phyloP scores from a whole-genome alignment of 768 basidiomycete species.

The Hygrophoropsis aurantiaca region DNA sequence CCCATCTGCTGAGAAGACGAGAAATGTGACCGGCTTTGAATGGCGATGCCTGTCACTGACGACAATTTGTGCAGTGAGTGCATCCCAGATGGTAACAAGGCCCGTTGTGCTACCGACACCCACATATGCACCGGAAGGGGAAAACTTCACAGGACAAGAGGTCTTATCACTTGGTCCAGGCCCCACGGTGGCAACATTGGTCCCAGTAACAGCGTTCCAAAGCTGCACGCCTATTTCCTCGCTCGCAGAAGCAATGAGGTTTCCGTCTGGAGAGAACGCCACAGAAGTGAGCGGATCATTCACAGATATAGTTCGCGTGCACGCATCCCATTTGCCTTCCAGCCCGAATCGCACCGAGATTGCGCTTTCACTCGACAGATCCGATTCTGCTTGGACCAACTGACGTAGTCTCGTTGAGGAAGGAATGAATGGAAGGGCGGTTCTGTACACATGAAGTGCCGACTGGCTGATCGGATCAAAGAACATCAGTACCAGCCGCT shows the following conservation, averaged over 20 bases:
- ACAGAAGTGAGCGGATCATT: constrained; percentile 13
- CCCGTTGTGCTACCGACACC: constrained; percentile 17
- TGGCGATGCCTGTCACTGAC: constrained; percentile 14
- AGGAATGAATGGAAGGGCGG: constrained; percentile 7
- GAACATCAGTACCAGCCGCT: constrained; percentile 16
- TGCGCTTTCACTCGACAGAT: not conserved
- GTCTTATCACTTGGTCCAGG: constrained; percentile 3
- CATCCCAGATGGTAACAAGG: constrained; percentile 17
- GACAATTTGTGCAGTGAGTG: constrained; percentile 16
- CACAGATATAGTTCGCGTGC: constrained; percentile 6
- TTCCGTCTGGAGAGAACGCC: constrained; percentile 10
- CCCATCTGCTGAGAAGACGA: constrained; percentile 17
- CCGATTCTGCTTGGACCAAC: constrained; percentile 9
- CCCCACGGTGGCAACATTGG: constrained; percentile 19
- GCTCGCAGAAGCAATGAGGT: constrained; percentile 14
- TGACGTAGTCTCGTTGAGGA: constrained; percentile 1
- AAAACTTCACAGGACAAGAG: constrained; percentile 14
- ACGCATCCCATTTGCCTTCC: not conserved
- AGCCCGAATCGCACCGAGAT: not conserved
- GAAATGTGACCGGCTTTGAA: constrained; percentile 10
- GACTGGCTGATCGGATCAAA: constrained; percentile 19
- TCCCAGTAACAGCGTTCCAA: constrained; percentile 18
- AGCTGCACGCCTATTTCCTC: constrained; percentile 15
- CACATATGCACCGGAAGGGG: constrained; percentile 16
- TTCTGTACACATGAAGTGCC: constrained; percentile 18